Base-by-base conservation (phyloP, 2,329 filamentous ascomycete genomes). In the Ophiosphaerella herpotricha region DNA sequence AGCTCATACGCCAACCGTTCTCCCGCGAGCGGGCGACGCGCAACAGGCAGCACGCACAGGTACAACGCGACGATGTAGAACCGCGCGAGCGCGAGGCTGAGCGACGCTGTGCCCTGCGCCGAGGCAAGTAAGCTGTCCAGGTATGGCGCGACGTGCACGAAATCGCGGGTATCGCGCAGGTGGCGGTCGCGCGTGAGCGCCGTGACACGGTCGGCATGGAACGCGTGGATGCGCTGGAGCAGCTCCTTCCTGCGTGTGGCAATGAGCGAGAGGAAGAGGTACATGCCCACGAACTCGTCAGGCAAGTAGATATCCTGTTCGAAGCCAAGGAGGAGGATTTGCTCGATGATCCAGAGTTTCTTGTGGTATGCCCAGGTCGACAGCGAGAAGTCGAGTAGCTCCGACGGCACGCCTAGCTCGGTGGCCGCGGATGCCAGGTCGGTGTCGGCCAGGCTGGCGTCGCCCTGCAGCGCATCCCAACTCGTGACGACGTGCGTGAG, bases 331-430 rank as follows among this genome's bases (percentile, higher is more conserved):
- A 97, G 89, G 13, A 97, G 81, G 39, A 95, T 87, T 79, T 86
- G 88, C 68, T 93, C 88, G 81, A 97, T 90, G 64, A 93, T 85
- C 26, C 83, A 84, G n/a, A 97, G 80, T 72, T 97, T 97, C 74
- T 96, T 90, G 52, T 92, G 83, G 63, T 93, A 95, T 0, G 87
- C 84, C 94, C 94, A 99, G 3, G 89, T 91, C 1, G 89, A 91
- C 0, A 97, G 79, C 0, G 91, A 86, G 44, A 89, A 87, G 0
- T 84, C 87, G 1, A 84, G 80, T 35, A 81, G 77, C 38, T 86
- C 82, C 2, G 75, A 53, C 0, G 32, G 12, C 14, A 68, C 35
- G 9, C 46, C 48, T 2, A 71, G 51, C 3, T 64, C 54, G 1
- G 53, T 76, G 42, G 77, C 78, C 1, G 61, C 56, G 2, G 40